These are phyloP conservation scores for Leccinum griseonigrum DNA, from an alignment of 1,284 basidiomycete species.

Conservation along the genomic window DNA sequence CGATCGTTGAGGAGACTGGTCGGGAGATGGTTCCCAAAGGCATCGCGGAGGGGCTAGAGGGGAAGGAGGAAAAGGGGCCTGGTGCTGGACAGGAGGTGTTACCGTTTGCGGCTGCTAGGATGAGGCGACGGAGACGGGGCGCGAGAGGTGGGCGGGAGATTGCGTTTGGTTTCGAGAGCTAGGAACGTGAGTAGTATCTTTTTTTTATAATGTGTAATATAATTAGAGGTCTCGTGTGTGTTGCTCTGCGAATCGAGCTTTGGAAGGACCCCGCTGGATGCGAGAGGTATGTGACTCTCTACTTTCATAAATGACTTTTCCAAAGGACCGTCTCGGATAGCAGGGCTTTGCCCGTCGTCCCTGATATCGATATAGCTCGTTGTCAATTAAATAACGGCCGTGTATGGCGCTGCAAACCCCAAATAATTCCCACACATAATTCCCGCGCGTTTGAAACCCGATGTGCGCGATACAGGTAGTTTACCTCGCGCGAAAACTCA, in stretches of 20 bases:
- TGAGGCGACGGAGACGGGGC: conserved; percentile 19
- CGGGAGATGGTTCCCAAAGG: conserved; percentile 25
- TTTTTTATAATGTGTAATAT: neutral
- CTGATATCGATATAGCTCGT: too few species aligned
- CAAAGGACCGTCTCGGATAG: too few species aligned
- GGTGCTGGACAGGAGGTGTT: conserved; percentile 3
- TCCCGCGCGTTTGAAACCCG: too few species aligned
- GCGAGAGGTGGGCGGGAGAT: conserved; percentile 25
- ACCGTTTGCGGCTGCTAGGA: conserved; percentile 27
- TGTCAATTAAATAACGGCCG: too few species aligned
- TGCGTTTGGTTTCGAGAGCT: conserved; percentile 16
- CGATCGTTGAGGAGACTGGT: conserved; percentile 18
- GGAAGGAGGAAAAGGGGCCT: neutral
- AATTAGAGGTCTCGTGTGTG: neutral
- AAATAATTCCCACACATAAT: too few species aligned
- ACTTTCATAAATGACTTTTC: too few species aligned
- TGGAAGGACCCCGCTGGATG: neutral
- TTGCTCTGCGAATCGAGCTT: neutral
- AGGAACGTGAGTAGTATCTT: neutral
- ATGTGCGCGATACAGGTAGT: too few species aligned
- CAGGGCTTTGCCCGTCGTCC: too few species aligned
- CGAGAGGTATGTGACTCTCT: too few species aligned
- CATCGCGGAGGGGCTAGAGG: neutral
- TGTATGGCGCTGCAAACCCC: too few species aligned
- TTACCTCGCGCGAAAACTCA: too few species aligned